phyloP scores from a whole-genome alignment of 306 rosid species.

The Mimosa pudica region DNA sequence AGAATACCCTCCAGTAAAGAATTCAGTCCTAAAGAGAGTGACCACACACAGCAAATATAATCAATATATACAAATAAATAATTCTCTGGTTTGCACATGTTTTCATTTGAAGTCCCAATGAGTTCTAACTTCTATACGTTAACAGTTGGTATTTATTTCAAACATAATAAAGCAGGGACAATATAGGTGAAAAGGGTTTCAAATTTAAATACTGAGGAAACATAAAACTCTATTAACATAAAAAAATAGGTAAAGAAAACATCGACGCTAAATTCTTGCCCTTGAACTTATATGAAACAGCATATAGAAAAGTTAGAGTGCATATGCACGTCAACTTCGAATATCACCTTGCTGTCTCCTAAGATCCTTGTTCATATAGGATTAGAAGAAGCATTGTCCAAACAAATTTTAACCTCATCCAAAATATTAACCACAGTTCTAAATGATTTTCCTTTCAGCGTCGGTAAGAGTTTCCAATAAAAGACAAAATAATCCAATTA shows the following conservation, averaged over 20 bases:
- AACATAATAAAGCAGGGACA: not conserved
- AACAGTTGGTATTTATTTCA: not conserved
- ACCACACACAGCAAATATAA: not conserved
- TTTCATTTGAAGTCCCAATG: not conserved
- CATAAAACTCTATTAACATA: not conserved
- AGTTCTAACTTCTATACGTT: no score
- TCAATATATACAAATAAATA: not conserved
- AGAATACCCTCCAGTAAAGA: not conserved
- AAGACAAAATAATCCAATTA: not conserved
- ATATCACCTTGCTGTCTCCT: not conserved
- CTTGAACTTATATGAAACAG: not conserved
- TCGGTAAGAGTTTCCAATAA: not conserved
- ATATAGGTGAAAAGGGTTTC: not conserved
- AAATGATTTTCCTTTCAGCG: not conserved
- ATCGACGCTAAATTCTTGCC: not conserved
- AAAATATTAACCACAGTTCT: not conserved
- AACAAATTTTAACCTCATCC: not conserved
- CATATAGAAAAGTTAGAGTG: not conserved
- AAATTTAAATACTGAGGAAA: conserved; percentile 18
- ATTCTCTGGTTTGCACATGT: not conserved
- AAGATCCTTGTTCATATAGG: not conserved
- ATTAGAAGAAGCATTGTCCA: not conserved
- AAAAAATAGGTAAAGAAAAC: not conserved
- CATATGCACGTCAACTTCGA: not conserved
- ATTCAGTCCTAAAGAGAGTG: not conserved